Base-by-base conservation (phyloP, 352 stramenopile genomes). In the Halophytophthora batemanensis region DNA sequence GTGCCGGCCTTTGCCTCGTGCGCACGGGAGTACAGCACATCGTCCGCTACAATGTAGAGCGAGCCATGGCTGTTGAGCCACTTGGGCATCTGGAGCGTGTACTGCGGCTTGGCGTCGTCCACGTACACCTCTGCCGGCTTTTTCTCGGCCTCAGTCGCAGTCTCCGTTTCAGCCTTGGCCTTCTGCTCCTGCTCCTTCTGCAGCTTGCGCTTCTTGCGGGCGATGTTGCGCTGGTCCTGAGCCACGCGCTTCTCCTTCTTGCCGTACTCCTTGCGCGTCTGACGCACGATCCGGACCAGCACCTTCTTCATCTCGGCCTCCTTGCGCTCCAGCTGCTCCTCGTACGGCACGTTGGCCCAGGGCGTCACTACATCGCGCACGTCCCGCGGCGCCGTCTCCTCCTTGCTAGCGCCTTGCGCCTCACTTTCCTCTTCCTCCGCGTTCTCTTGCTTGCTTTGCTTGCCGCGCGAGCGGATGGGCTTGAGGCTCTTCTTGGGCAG, bases 221-320 rank as follows among this genome's bases (percentile, higher is more conserved):
- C 71, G 29, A 69, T 59, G 61, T 82, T 90, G 45, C 70, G 74
- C 52, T 76, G 67, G 52, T 82, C 69, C 8, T 67, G 62, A 11
- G 50, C 67, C 43, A 90, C 70, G 36, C 77, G 77, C 60, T 92
- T 96, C 57, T 92, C 79, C 66, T 94, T 96, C 64, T 91, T 88
- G 54, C 74, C 74, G 42, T 82, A 94, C 58, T 95, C 86, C 44
- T 93, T 92, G 25, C 80, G 69, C 17, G 83, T 90, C 46, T 86
- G 80, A 15, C 87, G 80, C 28, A 90, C 78, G 38, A 94, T 92
- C 64, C 88, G 90, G 1, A 93, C 71, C 39, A 96, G 64, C 45
- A 95, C 85, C 45, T 93, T 91, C 71, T 91, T 93, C 87, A 96
- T 95, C 64, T 91, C 82, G 45, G 77, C 57, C 42, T 96, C 84